Conservation (phyloP, 2,329 filamentous ascomycete species). For the Alternaria consortialis region DNA sequence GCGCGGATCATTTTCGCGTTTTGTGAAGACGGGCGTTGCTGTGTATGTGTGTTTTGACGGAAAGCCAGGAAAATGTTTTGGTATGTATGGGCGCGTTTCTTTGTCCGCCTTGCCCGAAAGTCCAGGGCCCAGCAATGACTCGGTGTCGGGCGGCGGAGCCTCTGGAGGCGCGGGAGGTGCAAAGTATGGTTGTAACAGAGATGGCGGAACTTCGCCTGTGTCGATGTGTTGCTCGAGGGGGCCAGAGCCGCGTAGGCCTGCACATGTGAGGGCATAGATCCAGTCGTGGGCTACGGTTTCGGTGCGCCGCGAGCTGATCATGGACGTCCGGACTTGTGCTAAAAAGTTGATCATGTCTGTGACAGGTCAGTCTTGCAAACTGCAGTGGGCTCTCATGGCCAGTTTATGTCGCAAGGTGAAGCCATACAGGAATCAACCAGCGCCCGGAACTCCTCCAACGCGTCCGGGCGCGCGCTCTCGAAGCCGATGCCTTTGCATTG, state of each 20-base stretch:
- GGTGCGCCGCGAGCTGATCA: constrained; percentile 64
- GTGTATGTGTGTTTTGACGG: constrained; percentile 72
- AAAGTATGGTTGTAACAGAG: constrained; percentile 53
- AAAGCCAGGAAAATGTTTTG: constrained; percentile 67
- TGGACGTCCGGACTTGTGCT: constrained; percentile 64
- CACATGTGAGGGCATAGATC: constrained; percentile 59
- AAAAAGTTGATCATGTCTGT: constrained; percentile 65
- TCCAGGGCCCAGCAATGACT: constrained; percentile 61
- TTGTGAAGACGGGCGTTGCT: constrained; percentile 65
- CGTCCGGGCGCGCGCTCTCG: constrained; percentile 63
- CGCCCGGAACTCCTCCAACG: constrained; percentile 64
- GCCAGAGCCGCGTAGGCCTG: constrained; percentile 51
- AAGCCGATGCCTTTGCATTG: constrained; percentile 64
- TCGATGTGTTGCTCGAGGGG: constrained; percentile 53
- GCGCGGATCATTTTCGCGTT: constrained; percentile 67
- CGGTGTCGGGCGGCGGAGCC: constrained; percentile 54
- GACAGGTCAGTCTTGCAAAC: constrained; percentile 26
- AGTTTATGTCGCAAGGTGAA: constrained; percentile 28
- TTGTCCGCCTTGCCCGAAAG: constrained; percentile 59
- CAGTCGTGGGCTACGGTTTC: constrained; percentile 68
- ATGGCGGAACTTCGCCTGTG: constrained; percentile 48
- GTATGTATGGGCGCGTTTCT: constrained; percentile 63
- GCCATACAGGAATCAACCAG: constrained; percentile 67
- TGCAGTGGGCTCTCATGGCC: constrained; percentile 8
- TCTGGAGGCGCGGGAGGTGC: constrained; percentile 53